These are phyloP conservation scores for Phytophthora citricola DNA, from an alignment of 352 stramenopile species.

Conservation along the genomic window DNA sequence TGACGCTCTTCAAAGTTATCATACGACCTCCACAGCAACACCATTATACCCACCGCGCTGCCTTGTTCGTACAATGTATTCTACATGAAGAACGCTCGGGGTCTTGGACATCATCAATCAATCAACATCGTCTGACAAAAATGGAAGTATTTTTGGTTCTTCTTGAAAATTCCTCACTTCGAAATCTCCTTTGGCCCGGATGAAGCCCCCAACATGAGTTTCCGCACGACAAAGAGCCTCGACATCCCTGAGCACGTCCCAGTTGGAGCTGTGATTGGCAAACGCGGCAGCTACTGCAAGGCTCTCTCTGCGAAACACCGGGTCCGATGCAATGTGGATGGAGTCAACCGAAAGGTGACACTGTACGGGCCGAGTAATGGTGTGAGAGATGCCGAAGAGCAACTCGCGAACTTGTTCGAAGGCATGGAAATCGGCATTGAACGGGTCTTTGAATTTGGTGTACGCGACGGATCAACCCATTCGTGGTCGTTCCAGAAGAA, in stretches of 20 bases:
- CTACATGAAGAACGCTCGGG: no score
- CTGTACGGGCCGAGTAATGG: conserved; percentile 24
- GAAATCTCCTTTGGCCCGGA: not conserved
- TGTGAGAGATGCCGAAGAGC: conserved; percentile 26
- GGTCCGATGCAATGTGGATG: conserved; percentile 40
- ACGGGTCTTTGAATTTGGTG: conserved; percentile 40
- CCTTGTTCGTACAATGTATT: no score
- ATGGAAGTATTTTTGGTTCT: not conserved
- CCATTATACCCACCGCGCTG: no score
- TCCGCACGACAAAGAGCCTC: conserved; percentile 21
- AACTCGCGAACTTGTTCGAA: conserved; percentile 40
- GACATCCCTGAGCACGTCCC: conserved; percentile 41
- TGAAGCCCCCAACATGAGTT: conserved; percentile 21
- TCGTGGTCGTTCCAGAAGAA: conserved; percentile 42
- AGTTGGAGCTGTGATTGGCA: conserved; percentile 54
- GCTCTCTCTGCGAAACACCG: conserved; percentile 30
- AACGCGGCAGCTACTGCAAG: conserved; percentile 46
- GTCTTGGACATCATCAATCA: no score
- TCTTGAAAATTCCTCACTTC: conserved; percentile 16
- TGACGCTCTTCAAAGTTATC: no score
- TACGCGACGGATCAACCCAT: conserved; percentile 21
- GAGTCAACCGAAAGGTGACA: conserved; percentile 32
- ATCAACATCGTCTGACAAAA: conserved; percentile 10
- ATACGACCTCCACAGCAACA: no score
- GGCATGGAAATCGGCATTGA: no score